phyloP scores from a whole-genome alignment of 1,139 yeast species.

The Candida glucosophila region DNA sequence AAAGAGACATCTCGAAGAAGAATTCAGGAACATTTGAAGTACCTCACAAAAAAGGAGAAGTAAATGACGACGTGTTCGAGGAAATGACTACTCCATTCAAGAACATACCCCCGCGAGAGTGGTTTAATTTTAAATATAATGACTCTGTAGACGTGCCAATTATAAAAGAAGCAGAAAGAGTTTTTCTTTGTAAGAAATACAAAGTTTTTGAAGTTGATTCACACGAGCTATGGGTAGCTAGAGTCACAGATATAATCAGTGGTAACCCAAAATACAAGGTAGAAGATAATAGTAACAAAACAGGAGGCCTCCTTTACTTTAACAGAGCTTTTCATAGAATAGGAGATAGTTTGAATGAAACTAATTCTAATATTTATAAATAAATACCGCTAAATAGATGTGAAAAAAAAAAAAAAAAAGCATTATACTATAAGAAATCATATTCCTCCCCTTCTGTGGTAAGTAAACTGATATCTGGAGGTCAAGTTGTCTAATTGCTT shows the following conservation, averaged over 20 bases:
- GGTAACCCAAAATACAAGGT: slow-evolving; percentile 16
- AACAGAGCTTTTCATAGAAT: slow-evolving; percentile 51
- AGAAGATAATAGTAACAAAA: slow-evolving; percentile 9
- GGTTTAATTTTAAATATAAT: slow-evolving; percentile 13
- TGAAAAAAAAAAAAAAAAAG: too few species aligned
- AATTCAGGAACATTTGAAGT: slow-evolving; percentile 4
- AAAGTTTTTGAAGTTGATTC: slow-evolving; percentile 55
- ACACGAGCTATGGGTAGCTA: slow-evolving; percentile 85
- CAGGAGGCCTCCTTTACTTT: slow-evolving; percentile 62
- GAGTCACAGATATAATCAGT: slow-evolving; percentile 43
- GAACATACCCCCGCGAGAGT: slow-evolving; percentile 17
- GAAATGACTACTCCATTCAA: slow-evolving; percentile 47
- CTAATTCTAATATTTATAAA: slow-evolving; percentile 16
- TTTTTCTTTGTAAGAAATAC: slow-evolving; percentile 53
- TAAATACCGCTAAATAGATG: too few species aligned
- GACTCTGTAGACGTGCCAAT: slow-evolving; percentile 43
- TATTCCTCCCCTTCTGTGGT: too few species aligned
- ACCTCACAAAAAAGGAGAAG: slow-evolving; percentile 3
- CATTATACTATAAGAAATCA: too few species aligned
- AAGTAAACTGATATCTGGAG: too few species aligned
- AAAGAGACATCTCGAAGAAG: slow-evolving; percentile 13
- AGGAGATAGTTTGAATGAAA: slow-evolving; percentile 29
- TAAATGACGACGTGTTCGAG: slow-evolving; percentile 34
- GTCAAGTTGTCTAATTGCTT: too few species aligned
- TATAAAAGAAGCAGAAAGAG: slow-evolving; percentile 48